Evolutionary conservation across 495 filamentous ascomycete genomes (phyloP), one percentile per base, ranked within the genome.

Genomic region (Achaetomiella virescens): DNA sequence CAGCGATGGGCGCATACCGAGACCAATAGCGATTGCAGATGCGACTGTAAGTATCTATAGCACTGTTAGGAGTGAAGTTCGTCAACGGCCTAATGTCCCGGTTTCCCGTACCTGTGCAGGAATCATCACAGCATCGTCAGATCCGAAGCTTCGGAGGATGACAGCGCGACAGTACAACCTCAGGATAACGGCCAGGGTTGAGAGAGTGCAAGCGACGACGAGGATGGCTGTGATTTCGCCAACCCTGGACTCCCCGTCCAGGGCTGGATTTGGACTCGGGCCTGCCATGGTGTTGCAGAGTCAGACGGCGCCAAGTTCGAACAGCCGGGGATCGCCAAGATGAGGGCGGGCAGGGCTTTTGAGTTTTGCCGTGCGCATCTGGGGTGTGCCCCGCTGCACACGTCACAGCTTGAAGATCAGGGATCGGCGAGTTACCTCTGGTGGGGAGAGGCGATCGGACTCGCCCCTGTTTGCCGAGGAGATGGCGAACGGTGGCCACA

Each of bases 1-100:
- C 7, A 12, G 11, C 0, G 6, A 33, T 5, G 10, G 11, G 2
- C 24, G 15, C 57, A 10, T 61, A 64, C 61, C 61, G 17, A 65
- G 52, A 11, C 62, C 59, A 20, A 65, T 65, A 14, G 62, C 62
- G 2, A 57, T 25, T 1, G 62, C 62, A 5, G 62, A 59, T 6
- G 52, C 62, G 2, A 65, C 24, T 6, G 59, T 57, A 10, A 65
- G 37, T 12, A 51, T 37, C 57, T 59, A 35, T 17, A 22, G 0
- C 1, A 2, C 10, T 6, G 1, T 47, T 58, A 20, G 52, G 48
- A 38, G 7, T 18, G 5, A 2, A 2, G 12, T 42, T 11, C 5
- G 17, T 2, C n/a, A 6, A 12, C n/a, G 2, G 1, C 1, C n/a
- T 22, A n/a, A 21, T 15, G 7, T 11, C 5, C 3, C 20, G 5